These are phyloP conservation scores for Rhododendron kiyosumense DNA, from an alignment of 148 eudicot genomes.

Conservation along the genomic window DNA sequence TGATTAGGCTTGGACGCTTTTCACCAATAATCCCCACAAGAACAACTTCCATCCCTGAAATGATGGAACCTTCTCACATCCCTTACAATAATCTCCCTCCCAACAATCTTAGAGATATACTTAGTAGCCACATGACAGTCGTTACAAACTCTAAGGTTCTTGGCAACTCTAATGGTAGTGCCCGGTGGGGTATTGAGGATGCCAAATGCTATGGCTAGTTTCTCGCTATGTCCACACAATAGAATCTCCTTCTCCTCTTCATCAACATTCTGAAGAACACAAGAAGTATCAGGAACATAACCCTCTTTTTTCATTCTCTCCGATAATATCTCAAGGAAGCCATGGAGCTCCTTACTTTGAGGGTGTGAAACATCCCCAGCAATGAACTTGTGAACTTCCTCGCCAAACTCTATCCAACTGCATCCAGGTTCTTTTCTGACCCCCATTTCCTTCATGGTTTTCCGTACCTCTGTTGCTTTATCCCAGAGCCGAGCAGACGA, in stretches of 20 bases:
- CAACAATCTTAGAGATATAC: conserved; percentile 46
- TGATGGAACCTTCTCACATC: conserved; percentile 63
- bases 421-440: conserved; percentile 84
- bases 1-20: not conserved
- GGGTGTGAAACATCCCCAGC: conserved; percentile 71
- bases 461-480: conserved; percentile 54
- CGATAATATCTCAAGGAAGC: conserved; percentile 37
- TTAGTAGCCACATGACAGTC: conserved; percentile 63
- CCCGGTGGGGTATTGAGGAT: conserved; percentile 53
- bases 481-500: conserved; percentile 70
- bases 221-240: conserved; percentile 57
- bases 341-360: conserved; percentile 35
- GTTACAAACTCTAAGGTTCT: conserved; percentile 59
- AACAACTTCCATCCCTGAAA: conserved; percentile 51
- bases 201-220: conserved; percentile 55
- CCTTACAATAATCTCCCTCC: conserved; percentile 50
- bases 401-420: conserved; percentile 78
- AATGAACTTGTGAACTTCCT: conserved; percentile 56
- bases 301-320: conserved; percentile 58
- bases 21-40: conserved; percentile 62
- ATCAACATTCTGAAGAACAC: conserved; percentile 55
- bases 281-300: conserved; percentile 62
- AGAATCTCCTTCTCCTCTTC: conserved; percentile 49
- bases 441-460: conserved; percentile 57
- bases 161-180: conserved; percentile 49